Base-by-base conservation (phyloP, 2,329 filamentous ascomycete genomes). In the Alternaria angustiovoidea region DNA sequence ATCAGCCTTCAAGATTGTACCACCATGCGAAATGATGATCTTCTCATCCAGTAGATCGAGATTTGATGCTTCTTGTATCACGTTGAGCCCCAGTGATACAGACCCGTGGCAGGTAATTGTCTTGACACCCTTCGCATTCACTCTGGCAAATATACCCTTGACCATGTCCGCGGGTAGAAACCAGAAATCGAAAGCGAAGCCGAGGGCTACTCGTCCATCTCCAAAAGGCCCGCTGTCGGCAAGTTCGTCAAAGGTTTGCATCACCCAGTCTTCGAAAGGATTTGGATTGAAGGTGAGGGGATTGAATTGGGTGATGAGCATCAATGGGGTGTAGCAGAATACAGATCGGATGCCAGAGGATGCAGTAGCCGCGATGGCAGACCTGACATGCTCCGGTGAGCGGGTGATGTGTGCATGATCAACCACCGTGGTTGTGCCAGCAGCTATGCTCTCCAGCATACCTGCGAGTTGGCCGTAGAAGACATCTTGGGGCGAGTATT, bases 381-480 rank as follows among this genome's bases (percentile, higher is more conserved):
- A 59, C 28, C 60, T 64, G 12, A 55, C 64, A 32, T 71, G 64
- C 4, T 68, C 62, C 0, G 70, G 65, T 6, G 71, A 70, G 70
- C 67, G 85, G 0, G 78, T 85, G 28, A 83, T 78, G 36, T 84
- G 83, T 1, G 85, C 84, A 49, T 87, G 84, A 55, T 87, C 85
- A 0, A 87, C 77, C 0, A 81, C 77, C 0, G 83, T 84, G 0
- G 85, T 87, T 9, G 85, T 84, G 5, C 85, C 85, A 0, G 81
- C 83, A 30, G 85, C 82, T n/a, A 86, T 66, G 0, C 81, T 78
- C 60, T 87, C 85, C 2, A 84, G 79, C 1, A 85, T 69, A 0
- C 84, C 84, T 16, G 67, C 63, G 4, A 76, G 63, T 49, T 75
- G 69, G 26, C 74, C 70, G 47, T 70, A 74, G 63, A 71, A 75